These are phyloP conservation scores for Trichoderma cornu-damae DNA, from an alignment of 2,329 filamentous ascomycete genomes.

Conservation along the genomic window DNA sequence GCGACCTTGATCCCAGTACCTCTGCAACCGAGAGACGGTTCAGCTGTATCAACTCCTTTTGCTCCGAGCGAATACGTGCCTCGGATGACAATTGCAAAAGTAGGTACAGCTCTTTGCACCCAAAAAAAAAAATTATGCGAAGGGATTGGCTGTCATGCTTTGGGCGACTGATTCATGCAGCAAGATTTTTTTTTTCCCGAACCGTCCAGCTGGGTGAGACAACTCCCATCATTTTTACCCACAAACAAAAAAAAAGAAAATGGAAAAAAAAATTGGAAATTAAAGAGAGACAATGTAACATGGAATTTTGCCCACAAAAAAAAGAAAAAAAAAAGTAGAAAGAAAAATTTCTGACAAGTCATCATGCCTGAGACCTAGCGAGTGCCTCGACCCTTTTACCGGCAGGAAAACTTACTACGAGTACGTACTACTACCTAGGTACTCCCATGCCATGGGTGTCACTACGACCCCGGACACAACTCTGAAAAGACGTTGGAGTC, in stretches of 20 bases:
- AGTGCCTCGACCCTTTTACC: not conserved
- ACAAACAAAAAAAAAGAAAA: not conserved
- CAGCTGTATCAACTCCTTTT: not conserved
- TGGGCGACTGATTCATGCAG: not conserved
- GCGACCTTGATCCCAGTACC: not conserved
- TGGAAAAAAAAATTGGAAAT: not conserved
- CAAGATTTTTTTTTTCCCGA: not conserved
- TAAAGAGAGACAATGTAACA: not conserved
- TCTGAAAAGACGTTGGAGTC: not conserved
- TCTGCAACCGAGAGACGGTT: not conserved
- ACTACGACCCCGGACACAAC: not conserved
- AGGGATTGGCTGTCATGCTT: not conserved
- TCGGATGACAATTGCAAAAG: no score
- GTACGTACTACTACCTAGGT: not conserved
- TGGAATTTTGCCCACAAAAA: not conserved
- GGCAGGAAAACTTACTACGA: not conserved
- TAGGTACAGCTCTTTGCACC: no score
- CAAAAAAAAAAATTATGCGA: not conserved
- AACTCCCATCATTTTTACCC: not conserved
- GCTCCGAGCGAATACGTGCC: no score
- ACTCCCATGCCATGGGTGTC: not conserved
- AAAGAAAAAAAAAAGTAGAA: not conserved
- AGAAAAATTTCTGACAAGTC: not conserved
- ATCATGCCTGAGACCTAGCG: not conserved
- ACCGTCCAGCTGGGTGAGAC: conserved; percentile 12